A percentile compares a stretch with the other conserved stretches of the same genome.
These are phyloP conservation scores for Voacanga thouarsii DNA, from an alignment of 257 asterid species.

Conservation along the genomic window DNA sequence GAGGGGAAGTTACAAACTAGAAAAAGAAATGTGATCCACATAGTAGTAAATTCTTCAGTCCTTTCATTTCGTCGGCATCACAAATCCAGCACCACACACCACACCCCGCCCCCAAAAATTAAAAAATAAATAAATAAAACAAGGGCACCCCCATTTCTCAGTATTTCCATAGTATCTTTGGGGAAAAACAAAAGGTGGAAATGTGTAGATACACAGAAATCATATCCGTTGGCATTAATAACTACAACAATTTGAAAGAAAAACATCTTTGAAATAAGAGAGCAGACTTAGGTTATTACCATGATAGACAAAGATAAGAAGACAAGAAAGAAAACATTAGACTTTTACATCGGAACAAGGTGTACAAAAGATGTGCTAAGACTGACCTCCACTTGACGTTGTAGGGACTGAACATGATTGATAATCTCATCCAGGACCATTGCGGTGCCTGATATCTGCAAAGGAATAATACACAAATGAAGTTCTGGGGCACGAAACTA, in stretches of 20 bases:
- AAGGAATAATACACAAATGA: slow-evolving; percentile 2
- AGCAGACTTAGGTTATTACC: neutral
- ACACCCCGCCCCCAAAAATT: no score
- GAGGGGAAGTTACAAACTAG: neutral
- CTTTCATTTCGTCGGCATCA: neutral
- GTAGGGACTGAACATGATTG: slow-evolving; percentile 87
- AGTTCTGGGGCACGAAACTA: neutral
- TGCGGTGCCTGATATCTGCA: slow-evolving; percentile 95
- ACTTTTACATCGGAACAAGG: slow-evolving; percentile 7
- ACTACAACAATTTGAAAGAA: neutral
- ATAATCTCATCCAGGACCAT: slow-evolving; percentile 95
- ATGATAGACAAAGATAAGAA: neutral
- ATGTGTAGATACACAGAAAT: neutral
- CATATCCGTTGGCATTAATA: neutral
- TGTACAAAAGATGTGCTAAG: slow-evolving; percentile 12
- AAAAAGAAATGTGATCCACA: no score
- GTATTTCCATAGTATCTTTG: neutral
- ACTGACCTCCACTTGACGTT: slow-evolving; percentile 94
- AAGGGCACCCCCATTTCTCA: neutral
- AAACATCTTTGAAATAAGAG: neutral
- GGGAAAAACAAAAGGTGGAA: neutral
- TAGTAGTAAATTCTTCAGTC: neutral
- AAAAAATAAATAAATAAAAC: neutral
- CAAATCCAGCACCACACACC: neutral
- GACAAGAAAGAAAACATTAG: neutral